Base-by-base conservation (phyloP, 2,329 filamentous ascomycete genomes). In the Xylariomycetidae sp. region DNA sequence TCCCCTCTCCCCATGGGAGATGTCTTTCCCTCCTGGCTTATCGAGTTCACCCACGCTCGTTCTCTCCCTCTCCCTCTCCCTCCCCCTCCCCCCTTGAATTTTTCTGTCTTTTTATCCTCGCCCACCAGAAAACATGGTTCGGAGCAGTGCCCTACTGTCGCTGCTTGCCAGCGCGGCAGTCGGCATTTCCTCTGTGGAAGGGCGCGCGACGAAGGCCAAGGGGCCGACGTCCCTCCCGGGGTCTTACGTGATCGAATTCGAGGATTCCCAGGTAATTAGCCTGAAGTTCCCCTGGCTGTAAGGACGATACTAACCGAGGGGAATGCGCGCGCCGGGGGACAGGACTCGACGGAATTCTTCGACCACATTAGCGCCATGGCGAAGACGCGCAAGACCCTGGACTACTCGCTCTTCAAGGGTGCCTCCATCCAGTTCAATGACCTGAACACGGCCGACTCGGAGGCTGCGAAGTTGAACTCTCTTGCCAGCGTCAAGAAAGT, bases 191-290 rank as follows among this genome's bases (percentile, higher is more conserved):
- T 46, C 37, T 16, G 33, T 35, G 10, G 48, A 51, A n/a, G n/a
- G n/a, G n/a, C n/a, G 32, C 48, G 49, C 7, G 51, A 38, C 33
- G 32, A 42, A 32, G 22, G 28, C 14, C 30, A 37, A 16, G 19
- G 41, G 35, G 39, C 45, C 25, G 51, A 35, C 18, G 45, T 61
- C 25, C n/a, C 46, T 75, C 10, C 58, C 65, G 1, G 69, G 71
- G 14, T 66, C 65, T 16, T 76, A 67, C 53, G 69, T 76, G 41
- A 62, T 76, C 37, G 71, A 76, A 43, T 69, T 74, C 32, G 65
- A 73, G 28, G 64, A 71, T 14, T 59, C 61, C 6, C 56, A 68
- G 46, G 71, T 74, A 53, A 46, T 19, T 29, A 13, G n/a, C 25
- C 11, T 15, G 16, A 8, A 36, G 17, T 38, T 18, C 34, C 30